Evolutionary conservation across 1,139 yeast species (phyloP).

Genomic region (Saccharomyces pastorianus): DNA sequence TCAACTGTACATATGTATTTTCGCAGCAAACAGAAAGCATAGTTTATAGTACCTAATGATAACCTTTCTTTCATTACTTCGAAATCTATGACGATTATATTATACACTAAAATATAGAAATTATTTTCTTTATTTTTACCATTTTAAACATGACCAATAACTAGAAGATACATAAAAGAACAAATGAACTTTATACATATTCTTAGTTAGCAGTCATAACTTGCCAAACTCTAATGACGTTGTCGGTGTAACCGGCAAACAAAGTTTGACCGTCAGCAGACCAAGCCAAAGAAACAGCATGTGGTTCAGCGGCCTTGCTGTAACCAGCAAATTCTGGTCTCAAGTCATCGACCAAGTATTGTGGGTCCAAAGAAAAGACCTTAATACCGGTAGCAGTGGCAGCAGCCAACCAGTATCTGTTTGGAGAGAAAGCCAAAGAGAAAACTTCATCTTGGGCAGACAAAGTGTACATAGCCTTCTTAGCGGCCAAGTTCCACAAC

Average conservation of each 20-base stretch:
- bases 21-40: background rate
- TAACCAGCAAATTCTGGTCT: constrained; percentile 94
- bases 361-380: constrained; percentile 97
- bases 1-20: background rate
- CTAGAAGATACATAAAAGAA: constrained; percentile 9
- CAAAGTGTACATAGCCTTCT: constrained; percentile 88
- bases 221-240: constrained; percentile 99
- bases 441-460: constrained; percentile 94
- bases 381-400: constrained; percentile 97
- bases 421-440: constrained; percentile 99
- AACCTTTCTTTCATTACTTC: background rate
- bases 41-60: background rate
- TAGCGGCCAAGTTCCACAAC: constrained; percentile 95
- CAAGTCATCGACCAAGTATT: constrained; percentile 93
- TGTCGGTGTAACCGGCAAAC: constrained; percentile 99
- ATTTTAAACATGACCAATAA: constrained; percentile 7
- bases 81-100: background rate
- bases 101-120: background rate
- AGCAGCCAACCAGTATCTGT: constrained; percentile 99
- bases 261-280: constrained; percentile 99
- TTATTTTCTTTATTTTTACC: background rate
- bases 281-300: constrained; percentile 98
- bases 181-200: constrained; percentile 5
- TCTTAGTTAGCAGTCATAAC: constrained; percentile 81
- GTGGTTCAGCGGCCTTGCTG: constrained; percentile 94